These are phyloP conservation scores for Ceratorhiza oryzae-sativae DNA, from an alignment of 1,284 basidiomycete genomes.

Conservation along the genomic window DNA sequence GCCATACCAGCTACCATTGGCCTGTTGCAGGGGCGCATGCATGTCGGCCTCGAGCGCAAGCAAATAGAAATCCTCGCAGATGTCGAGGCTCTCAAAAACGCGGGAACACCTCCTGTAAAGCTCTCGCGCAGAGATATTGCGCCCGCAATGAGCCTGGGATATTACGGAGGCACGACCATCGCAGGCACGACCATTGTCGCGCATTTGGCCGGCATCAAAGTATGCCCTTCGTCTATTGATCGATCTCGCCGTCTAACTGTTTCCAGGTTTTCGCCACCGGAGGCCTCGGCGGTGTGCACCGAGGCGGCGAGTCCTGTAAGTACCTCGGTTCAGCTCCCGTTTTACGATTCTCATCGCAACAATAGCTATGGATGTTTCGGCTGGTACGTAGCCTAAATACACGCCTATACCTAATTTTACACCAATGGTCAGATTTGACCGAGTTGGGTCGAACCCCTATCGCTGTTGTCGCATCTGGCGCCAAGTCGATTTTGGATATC, in stretches of 20 bases:
- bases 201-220: slow-evolving; percentile 82
- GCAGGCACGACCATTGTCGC: slow-evolving; percentile 87
- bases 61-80: slow-evolving; percentile 80
- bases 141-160: slow-evolving; percentile 69
- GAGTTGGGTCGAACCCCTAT: slow-evolving; percentile 87
- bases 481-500: slow-evolving; percentile 96
- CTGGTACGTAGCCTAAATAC: slow-evolving; percentile 48
- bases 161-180: slow-evolving; percentile 91
- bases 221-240: background rate
- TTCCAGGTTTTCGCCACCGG: slow-evolving; percentile 79
- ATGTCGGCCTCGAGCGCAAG: slow-evolving; percentile 75
- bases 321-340: slow-evolving; percentile 34
- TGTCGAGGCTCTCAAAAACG: slow-evolving; percentile 54
- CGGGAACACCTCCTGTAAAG: slow-evolving; percentile 62
- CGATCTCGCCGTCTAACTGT: background rate
- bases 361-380: slow-evolving; percentile 93
- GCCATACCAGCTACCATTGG: slow-evolving; percentile 92
- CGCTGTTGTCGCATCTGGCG: slow-evolving; percentile 91
- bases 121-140: slow-evolving; percentile 89
- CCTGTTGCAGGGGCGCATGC: slow-evolving; percentile 81
- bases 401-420: background rate
- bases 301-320: slow-evolving; percentile 86
- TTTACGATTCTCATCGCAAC: background rate
- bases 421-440: slow-evolving; percentile 61
- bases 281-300: slow-evolving; percentile 90